phyloP scores from a whole-genome alignment of 1,284 basidiomycete species.

The Coriolopsis trogii region DNA sequence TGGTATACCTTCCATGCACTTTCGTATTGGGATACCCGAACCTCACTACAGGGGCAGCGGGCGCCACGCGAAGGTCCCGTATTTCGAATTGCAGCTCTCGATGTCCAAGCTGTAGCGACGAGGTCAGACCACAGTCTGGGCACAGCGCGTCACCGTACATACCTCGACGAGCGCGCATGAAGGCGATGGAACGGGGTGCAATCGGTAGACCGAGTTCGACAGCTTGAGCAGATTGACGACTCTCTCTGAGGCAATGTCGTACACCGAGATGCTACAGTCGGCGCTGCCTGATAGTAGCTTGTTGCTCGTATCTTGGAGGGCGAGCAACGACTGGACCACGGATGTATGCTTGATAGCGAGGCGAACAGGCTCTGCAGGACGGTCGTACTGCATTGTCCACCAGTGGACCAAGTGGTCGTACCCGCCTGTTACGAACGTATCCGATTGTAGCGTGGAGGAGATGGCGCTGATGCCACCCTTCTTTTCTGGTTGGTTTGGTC shows the following conservation, averaged over 20 bases:
- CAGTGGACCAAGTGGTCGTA: slow-evolving; percentile 51
- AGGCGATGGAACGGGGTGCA: slow-evolving; percentile 40
- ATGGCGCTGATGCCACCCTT: slow-evolving; percentile 47
- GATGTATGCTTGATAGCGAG: slow-evolving; percentile 49
- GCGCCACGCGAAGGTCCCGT: slow-evolving; percentile 46
- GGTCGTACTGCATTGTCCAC: slow-evolving; percentile 42
- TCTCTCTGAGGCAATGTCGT: slow-evolving; percentile 49
- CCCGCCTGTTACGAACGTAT: slow-evolving; percentile 51
- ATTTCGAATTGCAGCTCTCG: slow-evolving; percentile 56
- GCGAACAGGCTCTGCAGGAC: slow-evolving; percentile 34
- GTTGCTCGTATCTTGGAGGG: slow-evolving; percentile 45
- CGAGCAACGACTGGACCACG: slow-evolving; percentile 45
- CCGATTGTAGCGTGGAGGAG: slow-evolving; percentile 40
- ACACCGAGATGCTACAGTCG: slow-evolving; percentile 48
- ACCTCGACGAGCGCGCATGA: slow-evolving; percentile 51
- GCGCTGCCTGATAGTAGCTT: slow-evolving; percentile 52
- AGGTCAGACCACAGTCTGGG: not conserved
- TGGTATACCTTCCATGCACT: slow-evolving; percentile 45
- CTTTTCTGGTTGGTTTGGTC: slow-evolving; percentile 36
- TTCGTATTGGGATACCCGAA: slow-evolving; percentile 46
- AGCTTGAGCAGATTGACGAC: slow-evolving; percentile 41
- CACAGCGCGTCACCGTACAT: slow-evolving; percentile 5
- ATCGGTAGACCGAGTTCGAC: slow-evolving; percentile 50
- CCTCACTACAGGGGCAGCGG: slow-evolving; percentile 38
- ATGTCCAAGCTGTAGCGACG: slow-evolving; percentile 43